Percentiles rank a stretch among this genome's conserved stretches.
Conservation (phyloP, 129 eudicot species). For the Tanacetum coccineum region DNA sequence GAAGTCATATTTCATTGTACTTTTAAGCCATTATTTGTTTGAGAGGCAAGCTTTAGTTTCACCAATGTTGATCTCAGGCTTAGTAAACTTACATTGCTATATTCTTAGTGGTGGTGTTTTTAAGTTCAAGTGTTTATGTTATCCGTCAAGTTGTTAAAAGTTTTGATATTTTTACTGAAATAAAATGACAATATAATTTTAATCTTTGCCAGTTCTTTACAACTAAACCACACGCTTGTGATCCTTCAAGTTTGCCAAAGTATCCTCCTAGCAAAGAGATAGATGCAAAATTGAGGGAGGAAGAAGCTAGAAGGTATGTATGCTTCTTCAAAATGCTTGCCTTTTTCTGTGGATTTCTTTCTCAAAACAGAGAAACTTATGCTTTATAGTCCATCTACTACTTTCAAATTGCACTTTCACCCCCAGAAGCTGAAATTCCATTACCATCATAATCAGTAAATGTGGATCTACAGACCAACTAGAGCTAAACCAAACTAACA, state of each 20-base stretch:
- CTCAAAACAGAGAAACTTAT: too few species aligned
- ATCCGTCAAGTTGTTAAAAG: not conserved
- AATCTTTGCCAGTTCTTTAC: constrained; percentile 56
- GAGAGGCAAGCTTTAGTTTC: not conserved
- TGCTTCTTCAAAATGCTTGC: not conserved
- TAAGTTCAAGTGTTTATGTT: constrained; percentile 9
- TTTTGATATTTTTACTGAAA: not conserved
- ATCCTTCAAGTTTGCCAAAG: constrained; percentile 75
- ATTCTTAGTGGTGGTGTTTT: not conserved
- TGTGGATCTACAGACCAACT: too few species aligned
- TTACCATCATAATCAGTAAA: too few species aligned
- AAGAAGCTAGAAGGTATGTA: constrained; percentile 61
- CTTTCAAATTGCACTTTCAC: too few species aligned
- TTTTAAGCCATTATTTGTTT: too few species aligned
- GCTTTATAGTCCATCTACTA: too few species aligned
- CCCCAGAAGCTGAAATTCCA: too few species aligned
- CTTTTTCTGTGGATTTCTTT: not conserved
- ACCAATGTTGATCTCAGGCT: too few species aligned
- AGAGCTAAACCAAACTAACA: too few species aligned
- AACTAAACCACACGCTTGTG: constrained; percentile 73
- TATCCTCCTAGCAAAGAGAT: constrained; percentile 97
- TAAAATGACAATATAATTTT: not conserved
- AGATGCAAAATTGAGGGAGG: constrained; percentile 76
- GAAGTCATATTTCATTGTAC: too few species aligned
- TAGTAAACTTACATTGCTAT: too few species aligned